Percentiles rank a stretch among this genome's conserved stretches.
phyloP scores from a whole-genome alignment of 169 alveolate species.

The Plasmodium berghei region DNA sequence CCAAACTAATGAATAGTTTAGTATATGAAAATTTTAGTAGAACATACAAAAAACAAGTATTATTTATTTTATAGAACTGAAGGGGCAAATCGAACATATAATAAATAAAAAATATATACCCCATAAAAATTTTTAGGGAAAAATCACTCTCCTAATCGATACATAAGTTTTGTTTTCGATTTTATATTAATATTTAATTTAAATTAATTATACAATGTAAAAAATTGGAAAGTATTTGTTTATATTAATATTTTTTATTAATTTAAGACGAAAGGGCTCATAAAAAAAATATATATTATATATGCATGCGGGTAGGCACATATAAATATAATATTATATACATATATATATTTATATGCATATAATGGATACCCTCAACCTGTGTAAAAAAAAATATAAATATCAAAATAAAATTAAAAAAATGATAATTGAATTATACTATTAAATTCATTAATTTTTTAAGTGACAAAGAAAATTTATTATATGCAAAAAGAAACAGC shows the following conservation, averaged over 20 bases:
- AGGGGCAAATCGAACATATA: too few species aligned
- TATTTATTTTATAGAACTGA: too few species aligned
- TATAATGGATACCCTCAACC: neutral
- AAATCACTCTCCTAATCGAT: too few species aligned
- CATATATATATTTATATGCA: neutral
- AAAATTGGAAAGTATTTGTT: neutral
- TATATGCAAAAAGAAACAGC: too few species aligned
- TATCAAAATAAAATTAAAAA: neutral
- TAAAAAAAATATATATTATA: neutral
- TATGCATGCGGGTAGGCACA: neutral
- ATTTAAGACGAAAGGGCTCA: neutral
- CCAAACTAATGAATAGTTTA: too few species aligned
- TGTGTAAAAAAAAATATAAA: slow-evolving; percentile 9
- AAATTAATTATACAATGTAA: neutral
- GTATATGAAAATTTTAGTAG: too few species aligned
- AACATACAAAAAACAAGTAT: too few species aligned
- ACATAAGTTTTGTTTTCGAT: too few species aligned
- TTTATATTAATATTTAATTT: neutral
- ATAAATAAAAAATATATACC: too few species aligned
- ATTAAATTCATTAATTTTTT: neutral
- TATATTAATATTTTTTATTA: neutral
- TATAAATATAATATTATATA: neutral
- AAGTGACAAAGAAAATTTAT: neutral
- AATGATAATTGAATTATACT: neutral
- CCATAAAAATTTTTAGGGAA: too few species aligned